These are phyloP conservation scores for Paraphysoderma sedebokerense DNA, from an alignment of 371 early-diverging fungal genomes.

Conservation along the genomic window DNA sequence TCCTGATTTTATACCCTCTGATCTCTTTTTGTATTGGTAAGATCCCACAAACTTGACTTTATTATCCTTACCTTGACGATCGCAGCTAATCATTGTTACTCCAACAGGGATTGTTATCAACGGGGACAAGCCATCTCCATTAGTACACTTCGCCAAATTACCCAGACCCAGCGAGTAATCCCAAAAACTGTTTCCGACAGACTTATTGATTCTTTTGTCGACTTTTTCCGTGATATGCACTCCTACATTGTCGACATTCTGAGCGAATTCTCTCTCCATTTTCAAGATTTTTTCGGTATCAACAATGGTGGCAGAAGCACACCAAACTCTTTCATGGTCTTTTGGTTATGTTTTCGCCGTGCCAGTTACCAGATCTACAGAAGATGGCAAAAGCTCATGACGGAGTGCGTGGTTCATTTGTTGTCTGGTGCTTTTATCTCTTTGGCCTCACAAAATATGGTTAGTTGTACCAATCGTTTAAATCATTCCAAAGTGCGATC, in stretches of 20 bases:
- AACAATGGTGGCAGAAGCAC: constrained; percentile 5
- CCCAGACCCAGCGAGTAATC: too few species aligned
- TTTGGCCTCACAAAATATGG: constrained; percentile 3
- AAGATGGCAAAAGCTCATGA: constrained; percentile 16
- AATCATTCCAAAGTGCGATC: constrained; percentile 4
- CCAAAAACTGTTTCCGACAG: too few species aligned
- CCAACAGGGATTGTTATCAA: too few species aligned
- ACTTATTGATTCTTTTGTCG: not conserved
- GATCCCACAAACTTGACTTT: not conserved
- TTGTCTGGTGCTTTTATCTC: constrained; percentile 12
- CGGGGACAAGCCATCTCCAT: too few species aligned
- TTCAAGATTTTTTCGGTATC: constrained; percentile 10
- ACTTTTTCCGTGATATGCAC: not conserved
- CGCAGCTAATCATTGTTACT: too few species aligned
- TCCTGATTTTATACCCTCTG: not conserved
- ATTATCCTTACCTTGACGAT: not conserved
- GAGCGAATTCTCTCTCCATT: constrained; percentile 3
- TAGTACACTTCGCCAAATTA: too few species aligned
- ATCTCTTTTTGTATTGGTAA: constrained; percentile 8
- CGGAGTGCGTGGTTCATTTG: constrained; percentile 30
- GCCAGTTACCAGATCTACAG: constrained; percentile 28
- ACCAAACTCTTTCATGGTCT: not conserved
- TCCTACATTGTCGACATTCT: not conserved
- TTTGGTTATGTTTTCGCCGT: constrained; percentile 2
- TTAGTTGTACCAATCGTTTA: constrained; percentile 4